Base-by-base conservation (phyloP, 2,329 filamentous ascomycete species). In the Nemania sp. region DNA sequence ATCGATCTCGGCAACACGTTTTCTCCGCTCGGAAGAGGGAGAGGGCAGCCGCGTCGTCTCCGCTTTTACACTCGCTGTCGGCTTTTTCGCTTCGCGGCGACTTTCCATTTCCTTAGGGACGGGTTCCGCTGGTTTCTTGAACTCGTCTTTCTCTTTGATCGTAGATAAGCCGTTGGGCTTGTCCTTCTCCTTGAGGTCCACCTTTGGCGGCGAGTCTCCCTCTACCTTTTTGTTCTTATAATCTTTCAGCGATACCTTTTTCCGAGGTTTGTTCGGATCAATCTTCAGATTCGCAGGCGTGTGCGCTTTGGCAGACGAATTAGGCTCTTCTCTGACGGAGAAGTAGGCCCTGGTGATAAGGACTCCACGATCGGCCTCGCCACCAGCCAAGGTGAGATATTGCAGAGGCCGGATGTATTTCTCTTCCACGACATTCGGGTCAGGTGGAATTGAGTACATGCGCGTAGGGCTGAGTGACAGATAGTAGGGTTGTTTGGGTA, bases 311-410 rank as follows among this genome's bases (percentile, higher is more conserved):
- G 64, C 67, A 56, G 74, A 66, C 50, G 73, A 68, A 52, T 71
- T 69, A 33, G 73, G 74, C 9, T 73, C 72, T 62, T 81, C 77
- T 65, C 78, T 75, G 66, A 84, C 81, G 52, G 82, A 78, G 70
- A 80, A 83, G 64, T 80, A 79, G 40, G 80, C 74, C 56, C 80
- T 75, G 17, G 81, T 83, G 54, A 82, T 68, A 59, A 84, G 75
- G 37, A 82, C 71, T 56, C 81, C 81, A 63, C 81, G 80, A 61
- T 84, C 80, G 54, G 77, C 79, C 62, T 82, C 79, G 55, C 79
- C 57, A 34, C 45, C 81, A 43, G 83, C 66, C 54, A 81, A 78
- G 20, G 81, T 84, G 60, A 76, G 77, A 70, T 83, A 84, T 64
- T 84, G 80, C 6, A 84, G 72, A 19, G 73, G 75, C 56, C 72